These are phyloP conservation scores for Paulownia fortunei DNA, from an alignment of 257 asterid species.

Conservation along the genomic window DNA sequence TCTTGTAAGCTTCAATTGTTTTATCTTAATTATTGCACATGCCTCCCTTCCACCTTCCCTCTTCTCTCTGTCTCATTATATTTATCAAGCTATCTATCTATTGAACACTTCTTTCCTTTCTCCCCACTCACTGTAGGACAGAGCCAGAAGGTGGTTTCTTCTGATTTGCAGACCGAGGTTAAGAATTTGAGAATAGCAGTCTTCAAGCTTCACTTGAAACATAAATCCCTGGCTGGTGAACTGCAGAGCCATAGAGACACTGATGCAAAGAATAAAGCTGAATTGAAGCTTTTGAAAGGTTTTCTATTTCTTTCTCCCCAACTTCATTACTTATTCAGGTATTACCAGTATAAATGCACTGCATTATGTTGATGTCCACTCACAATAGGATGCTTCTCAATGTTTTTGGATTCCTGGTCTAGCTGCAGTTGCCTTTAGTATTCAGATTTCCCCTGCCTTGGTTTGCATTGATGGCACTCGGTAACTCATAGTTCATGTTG, in stretches of 20 bases:
- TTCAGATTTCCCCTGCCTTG: neutral
- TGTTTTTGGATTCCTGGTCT: slow-evolving; percentile 17
- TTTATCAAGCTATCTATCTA: neutral
- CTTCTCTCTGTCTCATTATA: neutral
- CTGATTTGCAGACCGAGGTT: slow-evolving; percentile 60
- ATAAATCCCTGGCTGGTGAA: slow-evolving; percentile 74
- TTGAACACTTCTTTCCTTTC: slow-evolving; percentile 26
- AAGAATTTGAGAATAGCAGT: slow-evolving; percentile 60
- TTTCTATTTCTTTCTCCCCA: slow-evolving; percentile 16
- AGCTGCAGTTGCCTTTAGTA: slow-evolving; percentile 14
- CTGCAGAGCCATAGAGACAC: slow-evolving; percentile 73
- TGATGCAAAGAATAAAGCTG: slow-evolving; percentile 81
- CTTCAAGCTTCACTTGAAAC: slow-evolving; percentile 76
- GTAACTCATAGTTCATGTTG: neutral
- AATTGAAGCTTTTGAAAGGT: slow-evolving; percentile 74
- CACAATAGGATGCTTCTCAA: neutral
- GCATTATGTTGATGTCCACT: slow-evolving; percentile 1
- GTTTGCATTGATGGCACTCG: slow-evolving; percentile 1
- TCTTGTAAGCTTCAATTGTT: slow-evolving; percentile 17
- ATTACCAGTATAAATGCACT: neutral
- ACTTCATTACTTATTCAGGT: neutral
- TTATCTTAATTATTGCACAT: neutral
- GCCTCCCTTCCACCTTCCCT: neutral
- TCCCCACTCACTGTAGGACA: slow-evolving; percentile 55
- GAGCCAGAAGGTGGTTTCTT: slow-evolving; percentile 50